Percentiles rank a stretch among this genome's conserved stretches.
Evolutionary conservation across 2,329 filamentous ascomycete species (phyloP).

Genomic region (Parastagonospora avenae): DNA sequence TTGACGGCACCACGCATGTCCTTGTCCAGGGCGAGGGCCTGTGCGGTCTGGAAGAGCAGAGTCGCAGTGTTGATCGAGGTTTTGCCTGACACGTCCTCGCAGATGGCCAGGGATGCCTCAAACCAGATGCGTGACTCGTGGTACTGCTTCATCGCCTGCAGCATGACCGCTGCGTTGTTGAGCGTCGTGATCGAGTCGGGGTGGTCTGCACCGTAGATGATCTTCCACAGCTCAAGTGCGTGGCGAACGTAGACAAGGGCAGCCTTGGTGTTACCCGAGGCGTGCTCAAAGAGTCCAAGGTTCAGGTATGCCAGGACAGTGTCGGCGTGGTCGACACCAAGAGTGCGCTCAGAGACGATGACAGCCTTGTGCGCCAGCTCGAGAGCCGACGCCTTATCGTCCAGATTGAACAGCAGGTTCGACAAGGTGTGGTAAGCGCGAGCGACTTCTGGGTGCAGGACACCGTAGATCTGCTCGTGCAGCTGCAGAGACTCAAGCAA

Average conservation of each 20-base stretch:
- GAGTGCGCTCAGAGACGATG: constrained; percentile 91
- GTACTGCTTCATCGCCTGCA: constrained; percentile 93
- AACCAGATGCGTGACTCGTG: constrained; percentile 97
- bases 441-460: constrained; percentile 94
- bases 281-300: constrained; percentile 90
- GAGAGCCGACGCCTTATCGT: constrained; percentile 94
- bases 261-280: constrained; percentile 83
- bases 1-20: constrained; percentile 90
- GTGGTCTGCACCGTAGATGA: constrained; percentile 91
- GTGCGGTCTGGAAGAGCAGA: constrained; percentile 93
- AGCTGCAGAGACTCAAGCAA: constrained; percentile 94
- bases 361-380: constrained; percentile 96
- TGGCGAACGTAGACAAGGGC: constrained; percentile 91
- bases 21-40: constrained; percentile 92
- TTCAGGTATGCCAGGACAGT: constrained; percentile 96
- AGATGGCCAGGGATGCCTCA: constrained; percentile 86
- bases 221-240: constrained; percentile 92
- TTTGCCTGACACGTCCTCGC: constrained; percentile 86
- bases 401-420: constrained; percentile 96
- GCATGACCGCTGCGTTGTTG: constrained; percentile 98
- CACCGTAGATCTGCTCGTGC: constrained; percentile 98
- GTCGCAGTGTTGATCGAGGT: constrained; percentile 92
- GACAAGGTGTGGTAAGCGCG: constrained; percentile 93
- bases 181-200: constrained; percentile 98
- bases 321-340: constrained; percentile 91